Base-by-base conservation (phyloP, 108 stramenopile genomes). In the Epithemia pelagica region DNA sequence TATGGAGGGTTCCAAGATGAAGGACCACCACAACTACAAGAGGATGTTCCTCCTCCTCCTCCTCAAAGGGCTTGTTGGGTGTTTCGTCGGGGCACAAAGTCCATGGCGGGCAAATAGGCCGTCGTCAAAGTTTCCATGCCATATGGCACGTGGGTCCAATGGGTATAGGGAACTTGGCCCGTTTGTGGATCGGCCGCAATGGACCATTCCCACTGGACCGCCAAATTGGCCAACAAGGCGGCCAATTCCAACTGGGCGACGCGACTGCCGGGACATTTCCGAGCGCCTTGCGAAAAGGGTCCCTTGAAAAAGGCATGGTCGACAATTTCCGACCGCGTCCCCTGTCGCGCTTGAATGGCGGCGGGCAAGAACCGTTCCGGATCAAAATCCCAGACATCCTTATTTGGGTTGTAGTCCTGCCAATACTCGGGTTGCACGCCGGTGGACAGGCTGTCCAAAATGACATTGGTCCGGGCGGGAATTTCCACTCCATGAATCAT, bases 281-380 rank as follows among this genome's bases (percentile, higher is more conserved):
- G 52, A 0, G 76, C 61, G 30, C 76, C 76, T 69, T 73, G 72
- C 59, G 68, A 69, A 65, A 77, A 77, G 0, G 76, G 70, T 56
- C 72, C 76, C 20, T 46, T 31, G 22, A 68, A 69, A 31, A 60
- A 73, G 1, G 72, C 67, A 53, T 77, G 76, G 46, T 77, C 76
- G 2, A 77, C 19, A 27, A 73, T 59, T 54, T 66, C 62, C 2
- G 55, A 15, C 1, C 71, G 68, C 37, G 37, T 46, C 1, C 76
- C 76, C 31, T 73, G 72, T 0, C 76, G 53, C 2, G 67, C 68
- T 21, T 55, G 66, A 2, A 77, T 59, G 10, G 68, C 67, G 2
- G 65, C 69, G 37, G 76, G 62, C 0, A 68, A 31, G 68, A 71
- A 77, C 21, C 76, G 57, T 29, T 77, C 72, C 2, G 76, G 76